Conservation (phyloP, 139 green algal genomes). For the Tetraselmis chui region DNA sequence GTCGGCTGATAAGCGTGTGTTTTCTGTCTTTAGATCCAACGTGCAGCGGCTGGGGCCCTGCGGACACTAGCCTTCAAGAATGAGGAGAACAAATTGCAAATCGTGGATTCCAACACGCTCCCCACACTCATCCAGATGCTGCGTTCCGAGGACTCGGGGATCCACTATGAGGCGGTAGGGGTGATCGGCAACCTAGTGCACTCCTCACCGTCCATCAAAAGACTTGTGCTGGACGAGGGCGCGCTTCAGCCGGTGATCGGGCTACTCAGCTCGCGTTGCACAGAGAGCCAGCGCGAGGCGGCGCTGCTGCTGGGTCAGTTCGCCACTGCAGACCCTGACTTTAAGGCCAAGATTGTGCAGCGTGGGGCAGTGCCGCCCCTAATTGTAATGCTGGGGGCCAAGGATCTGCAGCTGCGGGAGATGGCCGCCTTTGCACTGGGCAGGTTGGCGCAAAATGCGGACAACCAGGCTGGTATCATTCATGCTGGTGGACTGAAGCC, state of each 20-base stretch:
- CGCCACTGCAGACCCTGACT: conserved; percentile 78
- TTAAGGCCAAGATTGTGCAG: conserved; percentile 86
- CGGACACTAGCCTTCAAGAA: conserved; percentile 98
- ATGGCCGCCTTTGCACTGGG: conserved; percentile 98
- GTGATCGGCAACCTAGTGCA: conserved; percentile 98
- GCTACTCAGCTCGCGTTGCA: conserved; percentile 70
- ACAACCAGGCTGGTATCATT: conserved; percentile 90
- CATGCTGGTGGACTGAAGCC: conserved; percentile 72
- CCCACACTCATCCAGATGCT: conserved; percentile 94
- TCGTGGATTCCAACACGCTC: conserved; percentile 86
- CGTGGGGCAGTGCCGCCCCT: conserved; percentile 88
- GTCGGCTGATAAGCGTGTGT: too few species aligned
- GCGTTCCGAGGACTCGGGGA: conserved; percentile 72
- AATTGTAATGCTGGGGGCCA: conserved; percentile 79
- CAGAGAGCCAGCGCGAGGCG: conserved; percentile 89
- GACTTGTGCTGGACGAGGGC: conserved; percentile 58
- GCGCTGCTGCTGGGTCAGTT: conserved; percentile 97
- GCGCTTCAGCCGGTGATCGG: conserved; percentile 97
- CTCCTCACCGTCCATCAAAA: conserved; percentile 72
- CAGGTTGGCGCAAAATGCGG: conserved; percentile 82
- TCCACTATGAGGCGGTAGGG: conserved; percentile 97
- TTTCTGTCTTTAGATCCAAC: conserved; percentile 30
- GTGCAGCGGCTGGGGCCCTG: conserved; percentile 77
- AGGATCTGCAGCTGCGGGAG: conserved; percentile 77
- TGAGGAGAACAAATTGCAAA: conserved; percentile 96